Conservation (phyloP, 768 basidiomycete genomes). For the Leccinellum albellum region DNA sequence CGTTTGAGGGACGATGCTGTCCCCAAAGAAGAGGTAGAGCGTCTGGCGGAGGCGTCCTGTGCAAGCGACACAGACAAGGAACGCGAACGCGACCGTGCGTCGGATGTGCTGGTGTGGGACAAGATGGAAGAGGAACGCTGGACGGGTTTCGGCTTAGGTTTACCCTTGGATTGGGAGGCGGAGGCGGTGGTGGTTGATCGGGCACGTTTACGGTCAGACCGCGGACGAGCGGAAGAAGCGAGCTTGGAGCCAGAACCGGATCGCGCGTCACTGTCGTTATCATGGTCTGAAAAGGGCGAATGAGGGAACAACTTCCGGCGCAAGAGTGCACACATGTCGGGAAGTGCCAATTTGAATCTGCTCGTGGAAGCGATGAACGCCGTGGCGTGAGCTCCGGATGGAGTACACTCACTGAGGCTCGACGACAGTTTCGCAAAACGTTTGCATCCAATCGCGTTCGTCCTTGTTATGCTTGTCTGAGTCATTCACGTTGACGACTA, state of each 20-base stretch:
- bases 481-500: slow-evolving; percentile 41
- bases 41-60: slow-evolving; percentile 48
- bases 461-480: slow-evolving; percentile 23
- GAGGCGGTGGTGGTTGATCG: slow-evolving; percentile 11
- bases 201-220: slow-evolving; percentile 9
- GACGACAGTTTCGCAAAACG: slow-evolving; percentile 63
- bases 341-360: slow-evolving; percentile 55
- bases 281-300: slow-evolving; percentile 56
- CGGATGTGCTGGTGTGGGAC: slow-evolving; percentile 15
- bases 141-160: slow-evolving; percentile 4
- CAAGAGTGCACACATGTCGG: slow-evolving; percentile 54
- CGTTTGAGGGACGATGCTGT: slow-evolving; percentile 44
- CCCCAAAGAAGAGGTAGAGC: slow-evolving; percentile 31
- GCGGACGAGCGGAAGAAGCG: neutral
- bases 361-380: neutral
- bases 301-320: slow-evolving; percentile 64
- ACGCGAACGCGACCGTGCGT: slow-evolving; percentile 47
- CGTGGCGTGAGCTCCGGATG: neutral
- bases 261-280: slow-evolving; percentile 10
- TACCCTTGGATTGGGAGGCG: slow-evolving; percentile 9
- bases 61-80: slow-evolving; percentile 70
- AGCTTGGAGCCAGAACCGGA: slow-evolving; percentile 11
- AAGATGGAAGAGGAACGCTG: slow-evolving; percentile 26
- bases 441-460: slow-evolving; percentile 70
- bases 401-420: slow-evolving; percentile 51